Percentiles rank a stretch among this genome's conserved stretches.
Conservation (phyloP, 768 basidiomycete genomes). For the Calocybe gangraenosa region DNA sequence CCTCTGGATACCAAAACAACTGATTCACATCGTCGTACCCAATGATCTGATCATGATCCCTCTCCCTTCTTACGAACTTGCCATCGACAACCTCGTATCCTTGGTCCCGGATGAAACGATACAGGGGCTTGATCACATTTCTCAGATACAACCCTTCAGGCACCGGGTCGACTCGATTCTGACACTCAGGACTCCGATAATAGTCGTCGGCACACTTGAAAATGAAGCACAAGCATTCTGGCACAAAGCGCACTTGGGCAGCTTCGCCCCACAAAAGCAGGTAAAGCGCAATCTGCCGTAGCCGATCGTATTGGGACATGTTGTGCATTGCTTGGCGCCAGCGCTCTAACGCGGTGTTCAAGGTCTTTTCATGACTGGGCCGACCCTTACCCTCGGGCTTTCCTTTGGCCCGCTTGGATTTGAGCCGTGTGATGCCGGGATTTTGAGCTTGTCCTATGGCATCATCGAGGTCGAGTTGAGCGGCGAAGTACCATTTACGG, state of each 20-base stretch:
- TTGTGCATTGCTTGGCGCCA: conserved; percentile 99
- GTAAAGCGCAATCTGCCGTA: conserved; percentile 93
- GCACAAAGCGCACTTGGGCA: conserved; percentile 93
- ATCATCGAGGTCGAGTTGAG: conserved; percentile 97
- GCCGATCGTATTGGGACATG: conserved; percentile 97
- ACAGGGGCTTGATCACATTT: conserved; percentile 88
- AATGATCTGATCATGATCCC: conserved; percentile 91
- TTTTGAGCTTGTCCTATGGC: conserved; percentile 92
- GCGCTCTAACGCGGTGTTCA: conserved; percentile 81
- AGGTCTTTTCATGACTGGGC: conserved; percentile 45
- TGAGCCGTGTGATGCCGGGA: conserved; percentile 82
- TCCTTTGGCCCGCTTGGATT: conserved; percentile 47
- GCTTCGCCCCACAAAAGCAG: conserved; percentile 98
- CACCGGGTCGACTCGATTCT: conserved; percentile 85
- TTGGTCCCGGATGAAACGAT: conserved; percentile 95
- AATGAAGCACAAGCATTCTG: conserved; percentile 97
- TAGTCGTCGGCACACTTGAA: conserved; percentile 99
- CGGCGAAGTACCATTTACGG: conserved; percentile 99
- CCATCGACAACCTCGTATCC: conserved; percentile 96
- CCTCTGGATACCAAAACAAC: conserved; percentile 99
- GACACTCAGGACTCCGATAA: conserved; percentile 98
- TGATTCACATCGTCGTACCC: conserved; percentile 99
- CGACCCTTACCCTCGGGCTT: too few species aligned
- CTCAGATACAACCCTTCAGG: conserved; percentile 94
- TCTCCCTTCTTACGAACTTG: conserved; percentile 89